A percentile compares a stretch with the other conserved stretches of the same genome.
Evolutionary conservation across 2,329 filamentous ascomycete species (phyloP).

Genomic region (Aspergillus sp.): DNA sequence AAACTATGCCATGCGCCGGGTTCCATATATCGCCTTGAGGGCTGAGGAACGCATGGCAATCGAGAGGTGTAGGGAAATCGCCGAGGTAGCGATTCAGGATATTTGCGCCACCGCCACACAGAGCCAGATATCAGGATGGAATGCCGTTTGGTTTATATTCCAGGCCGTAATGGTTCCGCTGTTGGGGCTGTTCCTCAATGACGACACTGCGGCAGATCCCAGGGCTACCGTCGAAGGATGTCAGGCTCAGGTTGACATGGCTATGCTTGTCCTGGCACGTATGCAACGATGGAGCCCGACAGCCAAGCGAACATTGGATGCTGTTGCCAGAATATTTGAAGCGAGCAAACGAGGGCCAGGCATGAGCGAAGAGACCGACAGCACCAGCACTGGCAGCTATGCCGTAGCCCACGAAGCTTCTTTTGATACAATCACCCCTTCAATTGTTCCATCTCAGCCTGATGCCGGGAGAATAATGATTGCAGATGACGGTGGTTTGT

Average conservation of each 20-base stretch:
- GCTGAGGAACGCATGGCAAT: conserved; percentile 65
- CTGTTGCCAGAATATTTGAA: conserved; percentile 61
- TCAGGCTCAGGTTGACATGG: conserved; percentile 54
- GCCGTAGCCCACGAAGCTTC: too few relatives aligned
- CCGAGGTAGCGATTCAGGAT: conserved; percentile 66
- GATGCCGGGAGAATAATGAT: conserved; percentile 11
- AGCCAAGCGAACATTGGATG: conserved; percentile 58
- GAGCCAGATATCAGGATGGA: conserved; percentile 75
- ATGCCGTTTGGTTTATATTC: conserved; percentile 76
- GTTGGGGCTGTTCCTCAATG: conserved; percentile 59
- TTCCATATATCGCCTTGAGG: conserved; percentile 45
- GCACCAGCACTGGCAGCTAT: too few relatives aligned
- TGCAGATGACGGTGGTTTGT: conserved; percentile 15
- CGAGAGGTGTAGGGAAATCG: conserved; percentile 64
- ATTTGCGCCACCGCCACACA: conserved; percentile 66
- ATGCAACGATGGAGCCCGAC: conserved; percentile 64
- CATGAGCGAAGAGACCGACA: background rate
- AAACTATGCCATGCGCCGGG: conserved; percentile 54
- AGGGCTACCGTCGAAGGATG: conserved; percentile 49
- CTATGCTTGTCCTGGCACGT: conserved; percentile 34
- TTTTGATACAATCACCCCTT: too few relatives aligned
- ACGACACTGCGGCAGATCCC: conserved; percentile 50
- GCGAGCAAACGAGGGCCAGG: conserved; percentile 38
- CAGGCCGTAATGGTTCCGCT: conserved; percentile 76
- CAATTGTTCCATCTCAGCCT: background rate